Evolutionary conservation across 768 basidiomycete genomes (phyloP), one percentile per base, ranked within the genome.

Genomic region (Phanerochaete sordida): DNA sequence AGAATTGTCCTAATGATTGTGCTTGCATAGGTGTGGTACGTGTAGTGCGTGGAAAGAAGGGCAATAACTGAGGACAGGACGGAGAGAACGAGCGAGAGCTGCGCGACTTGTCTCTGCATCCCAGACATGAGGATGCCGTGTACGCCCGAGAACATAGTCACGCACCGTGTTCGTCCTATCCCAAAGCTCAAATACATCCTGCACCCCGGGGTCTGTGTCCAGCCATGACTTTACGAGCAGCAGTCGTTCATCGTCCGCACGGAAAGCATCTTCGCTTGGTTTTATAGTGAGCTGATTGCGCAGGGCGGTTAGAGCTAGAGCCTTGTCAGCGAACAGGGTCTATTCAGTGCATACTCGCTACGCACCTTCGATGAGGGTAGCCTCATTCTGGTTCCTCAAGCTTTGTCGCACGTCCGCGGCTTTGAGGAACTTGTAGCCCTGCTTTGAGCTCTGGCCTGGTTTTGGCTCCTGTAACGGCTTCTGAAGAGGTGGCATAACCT

Each of bases 1-100:
- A 93, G 74, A 11, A 91, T 66, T 1, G 70, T 75, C 64, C 84
- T 87, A 52, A 90, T 72, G 33, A 93, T 81, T 0, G 88, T 79
- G 37, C 81, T 73, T 0, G 90, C 90, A 24, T 82, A 69, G 0
- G 78, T 61, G 63, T 93, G 90, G 66, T 85, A 82, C 3, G 84
- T 80, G 61, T 89, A 88, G 52, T 93, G 90, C 3, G 78, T 75
- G 2, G 88, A 85, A 15, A 90, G 74, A 0, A 94, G 73, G 4
- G 74, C 77, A 57, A 93, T 67, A n/a, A 91, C 62, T 0, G 82
- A 77, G 0, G 89, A 79, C 7, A 93, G 66, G 0, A 86, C 64
- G 0, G 85, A 82, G 0, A 84, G 60, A 23, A 86, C 62, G 13
- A 80, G 71, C 0, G 79, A 69, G 27, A 80, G 67, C 9, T 79